Evolutionary conservation across 352 stramenopile species (phyloP).

Genomic region (Globisporangium paddicum): DNA sequence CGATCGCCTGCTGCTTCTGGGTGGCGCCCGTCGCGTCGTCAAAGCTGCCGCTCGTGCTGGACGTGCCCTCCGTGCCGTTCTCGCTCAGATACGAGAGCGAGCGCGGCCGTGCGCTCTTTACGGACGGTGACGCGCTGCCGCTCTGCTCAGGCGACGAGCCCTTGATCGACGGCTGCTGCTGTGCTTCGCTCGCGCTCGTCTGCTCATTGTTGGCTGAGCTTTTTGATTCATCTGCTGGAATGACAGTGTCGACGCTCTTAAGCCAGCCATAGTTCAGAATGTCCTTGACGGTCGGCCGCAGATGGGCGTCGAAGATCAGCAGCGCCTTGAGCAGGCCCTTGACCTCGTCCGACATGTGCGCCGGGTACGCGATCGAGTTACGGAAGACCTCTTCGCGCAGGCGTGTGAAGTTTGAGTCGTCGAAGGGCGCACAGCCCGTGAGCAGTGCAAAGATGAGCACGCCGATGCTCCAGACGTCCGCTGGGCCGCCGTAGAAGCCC

Average conservation of each 20-base stretch:
- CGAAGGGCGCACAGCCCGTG: constrained; percentile 74
- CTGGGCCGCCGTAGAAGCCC: constrained; percentile 55
- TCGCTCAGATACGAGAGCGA: constrained; percentile 43
- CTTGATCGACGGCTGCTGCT: neutral
- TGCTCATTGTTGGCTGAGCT: neutral
- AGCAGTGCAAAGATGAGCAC: constrained; percentile 81
- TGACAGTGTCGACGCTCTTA: constrained; percentile 6
- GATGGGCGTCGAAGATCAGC: constrained; percentile 51
- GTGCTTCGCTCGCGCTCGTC: neutral
- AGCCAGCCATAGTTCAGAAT: constrained; percentile 65
- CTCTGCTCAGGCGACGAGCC: neutral
- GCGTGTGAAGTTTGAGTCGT: constrained; percentile 66
- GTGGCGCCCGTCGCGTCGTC: constrained; percentile 17
- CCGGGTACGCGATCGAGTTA: constrained; percentile 64
- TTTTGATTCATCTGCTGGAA: neutral
- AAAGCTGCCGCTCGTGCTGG: constrained; percentile 55
- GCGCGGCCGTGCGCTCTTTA: constrained; percentile 21
- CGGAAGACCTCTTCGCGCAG: constrained; percentile 64
- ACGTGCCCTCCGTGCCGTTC: constrained; percentile 41
- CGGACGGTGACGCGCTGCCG: neutral
- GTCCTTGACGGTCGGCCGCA: constrained; percentile 56
- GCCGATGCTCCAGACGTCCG: constrained; percentile 75
- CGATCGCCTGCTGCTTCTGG: constrained; percentile 17
- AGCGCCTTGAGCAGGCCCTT: constrained; percentile 66
- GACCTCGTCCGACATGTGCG: constrained; percentile 51